Evolutionary conservation across 2,329 filamentous ascomycete species (phyloP).

Genomic region (Paraconiothyrium brasiliense): DNA sequence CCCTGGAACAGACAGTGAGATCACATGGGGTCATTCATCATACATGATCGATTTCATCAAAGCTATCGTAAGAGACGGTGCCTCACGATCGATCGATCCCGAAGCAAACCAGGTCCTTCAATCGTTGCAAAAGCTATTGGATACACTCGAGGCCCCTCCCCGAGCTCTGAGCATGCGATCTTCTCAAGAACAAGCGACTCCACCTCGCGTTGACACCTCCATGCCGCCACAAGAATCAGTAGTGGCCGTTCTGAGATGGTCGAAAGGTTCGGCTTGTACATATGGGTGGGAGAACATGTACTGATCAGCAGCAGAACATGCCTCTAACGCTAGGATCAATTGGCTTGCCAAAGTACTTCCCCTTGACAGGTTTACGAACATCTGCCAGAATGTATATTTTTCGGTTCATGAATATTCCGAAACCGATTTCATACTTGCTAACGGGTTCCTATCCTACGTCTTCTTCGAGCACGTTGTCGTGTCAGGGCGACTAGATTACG

Average conservation of each 20-base stretch:
- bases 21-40: conserved; percentile 46
- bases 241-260: conserved; percentile 44
- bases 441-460: conserved; percentile 47
- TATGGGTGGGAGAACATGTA: background rate
- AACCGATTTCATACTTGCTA: conserved; percentile 49
- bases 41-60: conserved; percentile 50
- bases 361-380: conserved; percentile 41
- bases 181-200: background rate
- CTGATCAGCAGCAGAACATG: conserved; percentile 31
- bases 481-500: conserved; percentile 32
- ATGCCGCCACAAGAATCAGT: conserved; percentile 44
- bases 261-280: conserved; percentile 36
- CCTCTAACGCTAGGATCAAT: conserved; percentile 31
- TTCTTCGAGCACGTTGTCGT: conserved; percentile 45
- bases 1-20: conserved; percentile 12
- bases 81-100: background rate
- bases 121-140: conserved; percentile 18
- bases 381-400: conserved; percentile 52
- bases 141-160: conserved; percentile 10
- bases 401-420: conserved; percentile 43
- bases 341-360: conserved; percentile 49
- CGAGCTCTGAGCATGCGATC: background rate
- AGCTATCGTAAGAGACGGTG: conserved; percentile 26
- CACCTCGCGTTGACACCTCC: background rate
- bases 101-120: conserved; percentile 18